phyloP scores from a whole-genome alignment of 164 flowering plant genomes.

The Buxus sempervirens region DNA sequence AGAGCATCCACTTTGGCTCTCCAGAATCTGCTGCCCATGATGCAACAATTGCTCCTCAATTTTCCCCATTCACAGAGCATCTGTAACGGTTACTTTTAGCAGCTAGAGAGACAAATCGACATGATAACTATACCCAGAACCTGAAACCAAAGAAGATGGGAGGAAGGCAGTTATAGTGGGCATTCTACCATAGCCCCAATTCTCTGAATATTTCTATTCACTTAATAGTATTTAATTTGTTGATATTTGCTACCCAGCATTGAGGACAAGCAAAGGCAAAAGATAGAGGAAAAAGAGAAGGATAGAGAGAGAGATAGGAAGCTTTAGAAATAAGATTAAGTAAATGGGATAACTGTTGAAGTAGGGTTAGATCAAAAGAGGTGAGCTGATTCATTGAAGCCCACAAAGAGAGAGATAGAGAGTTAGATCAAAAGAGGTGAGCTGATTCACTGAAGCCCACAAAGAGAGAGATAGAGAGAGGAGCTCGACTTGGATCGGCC shows the following conservation, averaged over 20 bases:
- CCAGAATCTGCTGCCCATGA: conserved; percentile 24
- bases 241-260: conserved; percentile 15
- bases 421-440: not conserved
- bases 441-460: not conserved
- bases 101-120: not conserved
- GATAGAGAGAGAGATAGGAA: not conserved
- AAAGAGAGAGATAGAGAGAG: not conserved
- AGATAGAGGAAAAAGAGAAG: too few species aligned
- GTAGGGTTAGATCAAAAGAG: not conserved
- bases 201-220: not conserved
- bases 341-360: conserved; percentile 8
- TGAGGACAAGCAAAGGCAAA: conserved; percentile 15
- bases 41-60: conserved; percentile 21
- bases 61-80: conserved; percentile 78
- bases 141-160: not conserved
- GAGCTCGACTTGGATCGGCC: not conserved
- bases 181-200: not conserved
- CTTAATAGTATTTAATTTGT: too few species aligned
- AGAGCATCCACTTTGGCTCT: conserved; percentile 12
- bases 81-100: conserved; percentile 22
- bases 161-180: not conserved
- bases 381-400: not conserved
- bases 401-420: not conserved
- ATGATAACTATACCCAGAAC: not conserved
- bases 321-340: too few species aligned